Evolutionary conservation across 257 asterid genomes (phyloP), one percentile per base, ranked within the genome.

Genomic region (Perilla frutescens): DNA sequence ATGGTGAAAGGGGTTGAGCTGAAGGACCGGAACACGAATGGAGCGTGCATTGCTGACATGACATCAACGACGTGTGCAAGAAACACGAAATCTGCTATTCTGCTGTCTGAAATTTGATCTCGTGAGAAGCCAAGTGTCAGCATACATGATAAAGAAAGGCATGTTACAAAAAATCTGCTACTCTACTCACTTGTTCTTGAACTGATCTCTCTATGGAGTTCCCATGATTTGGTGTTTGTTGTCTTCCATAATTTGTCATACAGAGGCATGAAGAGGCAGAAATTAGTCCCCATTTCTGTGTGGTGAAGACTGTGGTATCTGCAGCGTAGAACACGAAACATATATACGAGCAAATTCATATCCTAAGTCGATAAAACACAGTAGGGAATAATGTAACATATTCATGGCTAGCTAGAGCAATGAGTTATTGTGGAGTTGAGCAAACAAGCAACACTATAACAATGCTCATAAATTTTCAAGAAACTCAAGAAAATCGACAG

Each of bases 191-290:
- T 79, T 79, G 82, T 85, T 62, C 90, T 85, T 70, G 90, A 81
- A 51, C 89, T 76, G 11, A 82, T 84, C 62, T 88, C 90, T 73
- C 69, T 81, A 10, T 91, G 95, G 79, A 85, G 88, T 14, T 80
- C 86, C 97, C 93, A 94, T 1, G 92, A 87, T 43, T 58, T 41
- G 59, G 84, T 4, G 65, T 94, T 82, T 32, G 66, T 76, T 8
- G 97, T 94, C 55, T 87, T 87, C 85, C 97, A 93, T 73, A 91
- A 59, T 47, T 75, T 37, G 60, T 94, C 99, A 51, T 79, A 94
- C 31, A 91, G 64, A 49, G 99, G 99, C 97, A 94, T 91, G 80
- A 91, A 88, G 79, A 94, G 96, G 88, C 99, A 94, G 75, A 87
- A 91, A 79, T 94, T 94, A 20, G 90, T 83, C 62, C 14, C 63